Base-by-base conservation (phyloP, 1,139 yeast genomes). In the Taphrina deformans region DNA sequence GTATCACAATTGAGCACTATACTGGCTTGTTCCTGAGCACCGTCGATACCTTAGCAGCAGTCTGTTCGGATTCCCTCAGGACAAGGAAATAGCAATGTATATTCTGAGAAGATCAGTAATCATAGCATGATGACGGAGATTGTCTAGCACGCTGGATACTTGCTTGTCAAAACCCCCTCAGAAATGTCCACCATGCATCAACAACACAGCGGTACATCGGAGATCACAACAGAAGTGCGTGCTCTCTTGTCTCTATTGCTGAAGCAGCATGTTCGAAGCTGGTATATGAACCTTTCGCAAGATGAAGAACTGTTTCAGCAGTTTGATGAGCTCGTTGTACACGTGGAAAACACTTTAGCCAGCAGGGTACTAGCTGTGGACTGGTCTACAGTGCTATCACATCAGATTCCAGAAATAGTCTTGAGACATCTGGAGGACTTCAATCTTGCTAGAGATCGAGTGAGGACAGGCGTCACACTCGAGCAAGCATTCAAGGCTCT, bases 241-340 rank as follows among this genome's bases (percentile, higher is more conserved):
- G 27, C 26, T 12, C 56, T 59, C 31, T 10, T 59, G 18, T 16
- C 48, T 2, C 50, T 59, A 0, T 41, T 59, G n/a, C 21, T 48
- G 18, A 38, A 48, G 40, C 63, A 59, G 45, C 55, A 59, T 29
- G 46, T 59, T 27, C 63, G 63, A 18, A 50, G 63, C 40, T 59
- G 63, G 63, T 59, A 59, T 31, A 38, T 29, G 7, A 27, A 50
- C 18, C 26, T 59, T n/a, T 50, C 63, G 27, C 45, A 35, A 12
- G 40, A 59, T 21, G 56, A 59, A 40, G 56, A 59, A 26, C 23
- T 59, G 14, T 59, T 50, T 16, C 31, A 9, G 16, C 27, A 48
- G 2, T 29, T 48, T 12, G 41, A 40, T n/a, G 40, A 26, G 18
- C 50, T 59, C 18, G 29, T 38, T 29, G 51, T 18, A n/a, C 56